Percentiles rank a stretch among this genome's conserved stretches.
These are phyloP conservation scores for Firmiana major DNA, from an alignment of 345 rosid genomes.

Conservation along the genomic window DNA sequence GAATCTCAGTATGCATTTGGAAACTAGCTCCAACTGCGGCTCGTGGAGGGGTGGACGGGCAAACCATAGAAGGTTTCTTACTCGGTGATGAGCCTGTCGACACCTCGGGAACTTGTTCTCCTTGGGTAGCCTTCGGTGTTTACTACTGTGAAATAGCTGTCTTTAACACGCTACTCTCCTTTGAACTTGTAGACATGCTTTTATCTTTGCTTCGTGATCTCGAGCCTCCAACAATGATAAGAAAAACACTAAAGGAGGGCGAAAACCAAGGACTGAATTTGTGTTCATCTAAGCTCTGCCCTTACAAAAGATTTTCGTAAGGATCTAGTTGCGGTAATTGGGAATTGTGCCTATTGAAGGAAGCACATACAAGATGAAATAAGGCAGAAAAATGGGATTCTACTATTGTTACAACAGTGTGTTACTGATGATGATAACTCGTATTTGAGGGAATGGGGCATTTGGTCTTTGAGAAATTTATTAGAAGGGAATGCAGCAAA, in stretches of 20 bases:
- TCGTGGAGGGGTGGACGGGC: too few species aligned
- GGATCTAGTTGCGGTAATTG: slow-evolving; percentile 73
- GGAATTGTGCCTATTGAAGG: slow-evolving; percentile 62
- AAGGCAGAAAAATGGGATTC: slow-evolving; percentile 50
- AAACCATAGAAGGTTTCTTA: too few species aligned
- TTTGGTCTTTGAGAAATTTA: slow-evolving; percentile 67
- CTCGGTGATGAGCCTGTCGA: too few species aligned
- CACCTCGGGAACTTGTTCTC: too few species aligned
- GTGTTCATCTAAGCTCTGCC: slow-evolving; percentile 38
- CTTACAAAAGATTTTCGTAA: slow-evolving; percentile 74
- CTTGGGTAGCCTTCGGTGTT: too few species aligned
- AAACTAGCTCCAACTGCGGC: too few species aligned
- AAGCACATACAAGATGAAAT: slow-evolving; percentile 70
- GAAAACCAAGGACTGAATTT: slow-evolving; percentile 22
- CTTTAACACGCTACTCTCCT: slow-evolving; percentile 36
- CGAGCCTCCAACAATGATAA: slow-evolving; percentile 61
- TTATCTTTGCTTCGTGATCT: slow-evolving; percentile 51
- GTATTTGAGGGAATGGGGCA: slow-evolving; percentile 81
- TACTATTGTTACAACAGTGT: slow-evolving; percentile 71
- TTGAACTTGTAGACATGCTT: slow-evolving; percentile 48
- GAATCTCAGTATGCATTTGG: too few species aligned
- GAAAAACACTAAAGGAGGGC: slow-evolving; percentile 42
- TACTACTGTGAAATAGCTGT: slow-evolving; percentile 17
- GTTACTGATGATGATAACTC: slow-evolving; percentile 70
- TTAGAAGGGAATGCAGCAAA: slow-evolving; percentile 70